Conservation (phyloP, 2,329 filamentous ascomycete species). For the Cylindrodendrum hubeiense region DNA sequence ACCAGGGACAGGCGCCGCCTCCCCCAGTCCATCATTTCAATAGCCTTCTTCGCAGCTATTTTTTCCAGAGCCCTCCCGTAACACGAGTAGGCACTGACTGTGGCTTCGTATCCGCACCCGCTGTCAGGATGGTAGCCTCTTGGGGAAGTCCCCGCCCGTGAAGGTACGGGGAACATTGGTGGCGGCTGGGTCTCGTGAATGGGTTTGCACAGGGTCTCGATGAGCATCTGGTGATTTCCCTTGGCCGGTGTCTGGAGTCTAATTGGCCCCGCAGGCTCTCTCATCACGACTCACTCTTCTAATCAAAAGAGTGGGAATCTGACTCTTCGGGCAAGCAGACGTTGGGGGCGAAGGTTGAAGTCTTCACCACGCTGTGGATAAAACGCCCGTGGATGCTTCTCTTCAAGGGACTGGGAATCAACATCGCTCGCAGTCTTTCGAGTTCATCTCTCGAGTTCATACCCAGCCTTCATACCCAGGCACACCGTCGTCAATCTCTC, state of each 20-base stretch:
- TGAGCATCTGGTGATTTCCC: not conserved
- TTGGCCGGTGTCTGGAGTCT: not conserved
- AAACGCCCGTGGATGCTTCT: slow-evolving; percentile 2
- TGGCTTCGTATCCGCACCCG: not conserved
- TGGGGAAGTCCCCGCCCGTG: slow-evolving; percentile 12
- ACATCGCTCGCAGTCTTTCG: not conserved
- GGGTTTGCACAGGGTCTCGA: not conserved
- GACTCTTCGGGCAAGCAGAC: not conserved
- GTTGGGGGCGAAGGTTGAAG: slow-evolving; percentile 24
- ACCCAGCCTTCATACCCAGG: not conserved
- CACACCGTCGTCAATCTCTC: not conserved
- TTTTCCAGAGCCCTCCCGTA: not conserved
- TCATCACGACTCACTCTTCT: slow-evolving; percentile 12
- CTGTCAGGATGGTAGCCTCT: not conserved
- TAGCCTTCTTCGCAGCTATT: not conserved
- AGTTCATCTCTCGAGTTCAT: not conserved
- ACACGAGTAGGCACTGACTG: not conserved
- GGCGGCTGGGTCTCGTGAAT: slow-evolving; percentile 4
- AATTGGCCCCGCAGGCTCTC: not conserved
- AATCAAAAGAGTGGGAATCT: slow-evolving; percentile 15
- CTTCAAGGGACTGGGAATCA: not conserved
- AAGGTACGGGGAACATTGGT: not conserved
- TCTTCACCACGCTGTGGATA: not conserved
- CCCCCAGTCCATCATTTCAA: not conserved
- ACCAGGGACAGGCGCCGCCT: not conserved